Percentiles rank a stretch among this genome's conserved stretches.
Evolutionary conservation across 2,329 filamentous ascomycete genomes (phyloP).

Genomic region (Sporothrix pallida): DNA sequence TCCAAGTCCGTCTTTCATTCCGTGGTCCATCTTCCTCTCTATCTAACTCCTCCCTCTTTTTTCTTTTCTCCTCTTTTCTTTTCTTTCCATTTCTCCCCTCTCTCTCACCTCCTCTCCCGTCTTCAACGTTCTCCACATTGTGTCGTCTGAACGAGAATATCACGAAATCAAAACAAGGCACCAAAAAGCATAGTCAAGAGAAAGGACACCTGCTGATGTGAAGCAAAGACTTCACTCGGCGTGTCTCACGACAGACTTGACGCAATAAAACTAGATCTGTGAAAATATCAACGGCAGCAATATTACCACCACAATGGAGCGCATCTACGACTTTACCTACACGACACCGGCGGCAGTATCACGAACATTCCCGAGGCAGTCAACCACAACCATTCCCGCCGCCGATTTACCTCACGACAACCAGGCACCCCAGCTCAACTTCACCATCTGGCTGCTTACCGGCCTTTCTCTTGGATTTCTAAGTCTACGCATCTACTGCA

Average conservation of each 20-base stretch:
- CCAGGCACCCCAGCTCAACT: conserved; percentile 38
- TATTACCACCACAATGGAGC: background rate
- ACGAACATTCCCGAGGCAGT: background rate
- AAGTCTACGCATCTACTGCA: conserved; percentile 42
- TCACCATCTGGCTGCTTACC: conserved; percentile 38
- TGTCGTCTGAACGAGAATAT: background rate
- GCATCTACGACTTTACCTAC: conserved; percentile 1
- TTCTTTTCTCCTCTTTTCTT: background rate
- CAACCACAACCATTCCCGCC: background rate
- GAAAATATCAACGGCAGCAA: background rate
- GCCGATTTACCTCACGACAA: conserved; percentile 35
- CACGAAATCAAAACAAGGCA: background rate
- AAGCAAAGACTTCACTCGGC: conserved; percentile 2
- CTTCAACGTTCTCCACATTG: background rate
- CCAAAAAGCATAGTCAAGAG: background rate
- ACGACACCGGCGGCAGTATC: background rate
- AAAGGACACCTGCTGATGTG: background rate
- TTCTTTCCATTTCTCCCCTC: background rate
- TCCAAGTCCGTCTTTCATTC: background rate
- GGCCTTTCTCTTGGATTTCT: conserved; percentile 39
- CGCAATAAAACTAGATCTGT: background rate
- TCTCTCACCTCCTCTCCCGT: background rate
- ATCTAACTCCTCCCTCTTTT: background rate
- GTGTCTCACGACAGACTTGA: conserved; percentile 21
- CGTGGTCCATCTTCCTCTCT: background rate